Evolutionary conservation across 1,284 basidiomycete species (phyloP), one percentile per base, ranked within the genome.

Genomic region (Sutorius eximius): DNA sequence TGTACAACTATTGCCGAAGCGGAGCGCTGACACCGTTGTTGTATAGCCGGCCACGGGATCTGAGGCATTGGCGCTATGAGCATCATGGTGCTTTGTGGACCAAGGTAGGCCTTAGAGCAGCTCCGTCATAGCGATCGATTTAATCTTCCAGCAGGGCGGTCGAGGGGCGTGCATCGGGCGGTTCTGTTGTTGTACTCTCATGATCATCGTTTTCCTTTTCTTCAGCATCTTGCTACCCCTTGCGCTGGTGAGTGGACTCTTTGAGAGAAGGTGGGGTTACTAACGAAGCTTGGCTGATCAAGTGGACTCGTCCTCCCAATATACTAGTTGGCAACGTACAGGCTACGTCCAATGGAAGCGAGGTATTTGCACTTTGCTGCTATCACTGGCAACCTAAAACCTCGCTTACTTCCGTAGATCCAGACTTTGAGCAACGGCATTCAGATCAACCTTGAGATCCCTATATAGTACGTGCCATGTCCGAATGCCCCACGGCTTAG

Each of bases 251-350:
- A 71, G 83, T 56, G 27, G 18, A 42, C 32, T 49, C n/a, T 34
- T 36, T 24, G 27, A 45, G 38, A 34, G n/a, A 41, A 45, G 5
- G 8, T n/a, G 34, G 30, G 33, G 10, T 45, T 44, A 46, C 44
- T 70, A 5, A 67, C 5, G n/a, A 32, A 29, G 59, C 22, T 57
- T 48, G 38, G 20, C 18, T 45, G 38, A 43, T 30, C 55, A 49
- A 94, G 92, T 95, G 86, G 82, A 79, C 91, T 49, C 82, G 85
- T 30, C 92, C 92, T 7, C 92, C 92, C 0, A 82, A 83, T 57
- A 75, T 94, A 52, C 67, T 71, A n/a, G 77, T 95, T 56, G 83
- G 87, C 44, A 68, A 73, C 42, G 80, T 88, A 29, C 69, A 77
- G 18, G 55, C 77, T 32, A 59, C 77, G 61, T 61, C 71, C 58